These are phyloP conservation scores for Penicillium argentinense DNA, from an alignment of 495 filamentous ascomycete genomes.

Conservation along the genomic window DNA sequence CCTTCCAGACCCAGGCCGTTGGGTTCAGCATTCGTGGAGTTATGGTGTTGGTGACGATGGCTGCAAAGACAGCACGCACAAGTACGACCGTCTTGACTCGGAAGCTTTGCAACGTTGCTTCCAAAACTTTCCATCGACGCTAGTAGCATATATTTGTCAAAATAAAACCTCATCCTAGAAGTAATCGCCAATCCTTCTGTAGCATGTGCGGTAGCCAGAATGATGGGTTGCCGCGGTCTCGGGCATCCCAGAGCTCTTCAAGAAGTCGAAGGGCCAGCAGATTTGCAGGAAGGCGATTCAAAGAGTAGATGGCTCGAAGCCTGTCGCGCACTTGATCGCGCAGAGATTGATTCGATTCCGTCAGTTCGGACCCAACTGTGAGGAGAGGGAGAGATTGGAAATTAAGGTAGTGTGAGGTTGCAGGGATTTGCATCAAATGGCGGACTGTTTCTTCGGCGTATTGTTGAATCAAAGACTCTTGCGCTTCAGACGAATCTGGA, in stretches of 20 bases:
- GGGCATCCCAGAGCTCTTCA: slow-evolving; percentile 15
- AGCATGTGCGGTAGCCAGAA: slow-evolving; percentile 14
- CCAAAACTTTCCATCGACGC: no score
- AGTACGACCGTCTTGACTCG: no score
- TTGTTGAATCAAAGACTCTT: slow-evolving; percentile 13
- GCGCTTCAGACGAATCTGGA: slow-evolving; percentile 8
- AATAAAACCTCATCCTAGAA: slow-evolving; percentile 12
- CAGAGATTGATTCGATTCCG: slow-evolving; percentile 1
- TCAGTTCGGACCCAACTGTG: slow-evolving; percentile 13
- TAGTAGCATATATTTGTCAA: slow-evolving; percentile 11
- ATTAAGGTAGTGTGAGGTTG: slow-evolving; percentile 10
- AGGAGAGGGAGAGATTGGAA: slow-evolving; percentile 16
- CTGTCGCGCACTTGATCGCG: slow-evolving; percentile 9
- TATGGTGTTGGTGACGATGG: no score
- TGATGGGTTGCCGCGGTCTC: slow-evolving; percentile 5
- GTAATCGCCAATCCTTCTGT: slow-evolving; percentile 14
- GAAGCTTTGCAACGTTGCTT: no score
- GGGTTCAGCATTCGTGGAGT: no score
- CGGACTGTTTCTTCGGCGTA: slow-evolving; percentile 14
- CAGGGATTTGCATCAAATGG: slow-evolving; percentile 9
- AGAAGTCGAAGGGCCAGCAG: slow-evolving; percentile 9
- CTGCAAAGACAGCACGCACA: no score
- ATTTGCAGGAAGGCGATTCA: slow-evolving; percentile 15
- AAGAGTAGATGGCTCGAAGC: slow-evolving; percentile 12
- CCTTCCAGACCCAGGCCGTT: no score